Conservation (phyloP, 2,329 filamentous ascomycete species). For the Nothopassalora personata region DNA sequence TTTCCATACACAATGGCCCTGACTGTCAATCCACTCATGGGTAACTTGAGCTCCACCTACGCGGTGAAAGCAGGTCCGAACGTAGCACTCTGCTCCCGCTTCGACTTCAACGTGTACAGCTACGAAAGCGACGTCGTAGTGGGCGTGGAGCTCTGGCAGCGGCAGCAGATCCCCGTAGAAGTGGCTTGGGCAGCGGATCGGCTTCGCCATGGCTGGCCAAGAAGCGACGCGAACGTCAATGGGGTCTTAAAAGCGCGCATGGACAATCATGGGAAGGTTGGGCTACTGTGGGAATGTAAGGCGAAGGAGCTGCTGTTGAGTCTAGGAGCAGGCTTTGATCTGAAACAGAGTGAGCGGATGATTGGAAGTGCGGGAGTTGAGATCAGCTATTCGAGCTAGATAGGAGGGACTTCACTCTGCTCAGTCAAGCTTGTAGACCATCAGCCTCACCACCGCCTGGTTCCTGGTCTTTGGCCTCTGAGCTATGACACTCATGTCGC, state of each 20-base stretch:
- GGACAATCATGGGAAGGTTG: constrained; percentile 81
- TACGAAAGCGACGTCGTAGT: constrained; percentile 93
- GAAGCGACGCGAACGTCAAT: constrained; percentile 59
- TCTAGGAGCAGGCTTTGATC: constrained; percentile 77
- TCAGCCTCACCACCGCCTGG: not conserved
- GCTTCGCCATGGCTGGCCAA: constrained; percentile 40
- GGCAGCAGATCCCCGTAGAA: constrained; percentile 30
- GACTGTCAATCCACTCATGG: constrained; percentile 90
- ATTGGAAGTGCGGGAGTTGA: constrained; percentile 73
- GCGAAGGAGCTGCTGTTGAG: constrained; percentile 91
- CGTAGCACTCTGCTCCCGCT: constrained; percentile 79
- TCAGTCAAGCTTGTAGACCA: not conserved
- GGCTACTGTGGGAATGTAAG: constrained; percentile 85
- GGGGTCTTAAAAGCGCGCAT: constrained; percentile 86
- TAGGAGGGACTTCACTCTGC: not conserved
- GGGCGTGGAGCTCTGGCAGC: constrained; percentile 84
- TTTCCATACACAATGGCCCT: constrained; percentile 91
- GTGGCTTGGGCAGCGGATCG: constrained; percentile 43
- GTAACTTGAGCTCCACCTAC: constrained; percentile 85
- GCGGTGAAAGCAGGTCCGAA: constrained; percentile 80
- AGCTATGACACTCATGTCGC: not conserved
- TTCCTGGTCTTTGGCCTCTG: not conserved
- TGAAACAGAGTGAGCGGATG: constrained; percentile 68
- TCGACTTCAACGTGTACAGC: constrained; percentile 97
- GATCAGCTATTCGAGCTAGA: constrained; percentile 64